Base-by-base conservation (phyloP, 2,329 filamentous ascomycete genomes). In the Colletotrichum sp. region DNA sequence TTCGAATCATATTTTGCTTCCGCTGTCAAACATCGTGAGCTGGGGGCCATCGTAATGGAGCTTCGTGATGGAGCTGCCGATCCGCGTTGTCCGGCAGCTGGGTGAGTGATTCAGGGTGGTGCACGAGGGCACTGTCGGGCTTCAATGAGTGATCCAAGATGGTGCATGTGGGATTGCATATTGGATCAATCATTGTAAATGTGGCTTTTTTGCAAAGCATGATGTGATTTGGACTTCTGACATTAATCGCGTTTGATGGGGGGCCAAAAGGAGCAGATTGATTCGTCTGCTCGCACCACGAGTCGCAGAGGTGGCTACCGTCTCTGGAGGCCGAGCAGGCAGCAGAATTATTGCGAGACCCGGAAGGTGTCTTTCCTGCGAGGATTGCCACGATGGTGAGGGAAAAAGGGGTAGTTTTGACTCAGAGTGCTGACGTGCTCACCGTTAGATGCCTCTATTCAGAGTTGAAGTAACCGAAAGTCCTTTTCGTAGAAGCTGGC, bases 301-400 rank as follows among this genome's bases (percentile, higher is more conserved):
- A 24, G 3, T 26, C 39, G 28, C 1, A 36, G 8, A 15, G 10
- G 44, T 18, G 24, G 18, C 18, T 26, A 36, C 32, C 44, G 24
- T 30, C 60, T n/a, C n/a, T 24, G 34, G 7, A 32, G 32, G 30
- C 34, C 24, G 52, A 74, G 39, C 63, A 75, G 72, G 69, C 72
- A 75, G 69, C 72, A 75, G 69, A 64, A 75, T 75, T 75, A 44
- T 18, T 6, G 9, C n/a, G 24, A 69, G 32, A 60, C 52, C 13
- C 15, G n/a, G n/a, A n/a, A n/a, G n/a, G n/a, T n/a, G 70, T 63
- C 28, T 63, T 24, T 52, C 16, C 59, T 24, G 32, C 49, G 26
- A n/a, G n/a, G 26, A n/a, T 15, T n/a, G 18, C 21, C n/a, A 28
- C 12, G 16, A 44, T 34, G 32, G 3, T 1, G n/a, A 44, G 34